Base-by-base conservation (phyloP, 257 asterid species). In the Primulina tabacum region DNA sequence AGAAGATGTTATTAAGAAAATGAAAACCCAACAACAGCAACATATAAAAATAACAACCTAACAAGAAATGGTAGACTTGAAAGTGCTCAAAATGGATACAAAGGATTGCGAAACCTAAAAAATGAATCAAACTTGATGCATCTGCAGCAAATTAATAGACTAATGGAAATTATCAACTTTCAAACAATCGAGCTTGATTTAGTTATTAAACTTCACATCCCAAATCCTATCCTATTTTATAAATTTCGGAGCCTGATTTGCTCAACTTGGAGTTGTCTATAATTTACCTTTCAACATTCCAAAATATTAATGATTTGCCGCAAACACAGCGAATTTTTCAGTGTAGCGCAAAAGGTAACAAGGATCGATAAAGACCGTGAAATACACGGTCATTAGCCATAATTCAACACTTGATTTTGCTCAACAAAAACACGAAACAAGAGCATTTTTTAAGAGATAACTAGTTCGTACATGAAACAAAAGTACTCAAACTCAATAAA, bases 401-500 rank as follows among this genome's bases (percentile, higher is more conserved):
- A 43, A 14, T 12, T 43, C 55, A 43, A 12, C 55, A 43, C 55
- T 14, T 43, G 1, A 0, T 11, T 14, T 43, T 43, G n/a, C 55
- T 12, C 55, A 43, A 43, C 55, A 14, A 43, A 43, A 43, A 14
- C 55, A 43, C 14, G 55, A 43, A 43, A 43, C 53, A 43, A 12
- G 55, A 14, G 55, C 73, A 50, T 35, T 64, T 63, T 50, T 40
- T 65, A 57, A 28, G 60, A 60, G 58, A 47, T 21, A 57, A 35
- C 50, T 12, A 40, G 55, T 12, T 11, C 4, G 16, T 12, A 43
- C 5, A 14, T 10, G 18, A 12, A 43, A 14, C 6, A 43, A 11
- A 43, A 43, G 18, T 12, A 14, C 55, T 12, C 18, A 43, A 12
- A 43, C 55, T 43, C 5, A 43, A 43, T 4, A 43, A 43, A 40